A percentile compares a stretch with the other conserved stretches of the same genome.
Conservation (phyloP, 2,329 filamentous ascomycete genomes). For the Penicillium sp. region DNA sequence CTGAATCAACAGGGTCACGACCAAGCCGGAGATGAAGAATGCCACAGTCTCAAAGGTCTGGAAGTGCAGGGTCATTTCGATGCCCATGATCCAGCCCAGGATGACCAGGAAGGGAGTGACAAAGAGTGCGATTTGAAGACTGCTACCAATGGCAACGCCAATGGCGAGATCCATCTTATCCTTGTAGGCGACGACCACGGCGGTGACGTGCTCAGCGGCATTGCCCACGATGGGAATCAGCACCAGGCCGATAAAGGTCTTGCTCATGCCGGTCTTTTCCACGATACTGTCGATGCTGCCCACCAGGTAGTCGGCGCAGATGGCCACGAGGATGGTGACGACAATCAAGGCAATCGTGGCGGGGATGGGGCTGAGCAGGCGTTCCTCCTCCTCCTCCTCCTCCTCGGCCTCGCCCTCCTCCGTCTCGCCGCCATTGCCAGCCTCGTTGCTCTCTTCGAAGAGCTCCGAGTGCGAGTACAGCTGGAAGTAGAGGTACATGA, state of each 20-base stretch:
- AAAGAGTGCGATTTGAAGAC: constrained; percentile 74
- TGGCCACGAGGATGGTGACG: constrained; percentile 62
- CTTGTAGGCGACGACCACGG: constrained; percentile 69
- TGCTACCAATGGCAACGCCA: constrained; percentile 74
- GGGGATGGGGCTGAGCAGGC: constrained; percentile 57
- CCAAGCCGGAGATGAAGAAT: constrained; percentile 68
- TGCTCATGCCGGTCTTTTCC: constrained; percentile 63
- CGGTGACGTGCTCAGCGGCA: constrained; percentile 74
- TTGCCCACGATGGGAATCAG: constrained; percentile 75
- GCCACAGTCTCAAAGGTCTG: constrained; percentile 74
- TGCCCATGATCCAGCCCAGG: constrained; percentile 68
- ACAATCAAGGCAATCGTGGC: constrained; percentile 62
- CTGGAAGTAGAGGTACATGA: constrained; percentile 73
- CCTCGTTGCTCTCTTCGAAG: constrained; percentile 51
- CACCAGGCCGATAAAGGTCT: constrained; percentile 74
- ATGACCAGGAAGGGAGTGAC: constrained; percentile 76
- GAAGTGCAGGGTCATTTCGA: constrained; percentile 72
- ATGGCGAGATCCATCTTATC: constrained; percentile 65
- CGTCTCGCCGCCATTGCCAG: constrained; percentile 34
- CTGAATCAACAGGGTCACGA: constrained; percentile 67
- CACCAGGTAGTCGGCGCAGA: constrained; percentile 73
- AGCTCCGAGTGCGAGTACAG: constrained; percentile 67
- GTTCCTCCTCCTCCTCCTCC: constrained; percentile 46
- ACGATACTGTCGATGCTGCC: constrained; percentile 70
- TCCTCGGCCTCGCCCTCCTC: constrained; percentile 33